Conservation (phyloP, 192 early-diverging fungal species). For the Spizellomyces sp. region DNA sequence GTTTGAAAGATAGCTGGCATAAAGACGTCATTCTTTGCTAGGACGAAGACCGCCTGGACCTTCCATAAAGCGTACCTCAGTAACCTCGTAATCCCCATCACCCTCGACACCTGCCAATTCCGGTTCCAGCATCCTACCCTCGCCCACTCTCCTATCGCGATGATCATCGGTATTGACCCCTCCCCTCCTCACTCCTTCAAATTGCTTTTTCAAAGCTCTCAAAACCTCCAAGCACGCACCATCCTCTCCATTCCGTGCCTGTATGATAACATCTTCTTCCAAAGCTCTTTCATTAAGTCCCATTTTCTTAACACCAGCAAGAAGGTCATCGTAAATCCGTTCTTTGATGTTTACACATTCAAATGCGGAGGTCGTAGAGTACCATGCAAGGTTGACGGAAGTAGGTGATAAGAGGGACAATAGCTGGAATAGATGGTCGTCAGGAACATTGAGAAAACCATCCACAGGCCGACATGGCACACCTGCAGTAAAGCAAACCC, state of each 20-base stretch:
- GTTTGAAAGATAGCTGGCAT: conserved; percentile 36
- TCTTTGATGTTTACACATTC: background rate
- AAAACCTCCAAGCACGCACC: background rate
- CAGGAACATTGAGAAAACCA: background rate
- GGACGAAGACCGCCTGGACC: background rate
- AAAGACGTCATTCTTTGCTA: background rate
- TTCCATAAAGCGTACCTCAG: conserved; percentile 21
- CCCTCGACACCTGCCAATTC: background rate
- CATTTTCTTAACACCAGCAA: background rate
- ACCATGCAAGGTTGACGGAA: conserved; percentile 45
- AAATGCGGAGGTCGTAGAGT: conserved; percentile 42
- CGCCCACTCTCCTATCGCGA: background rate
- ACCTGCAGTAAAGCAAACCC: conserved; percentile 51
- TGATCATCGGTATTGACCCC: background rate
- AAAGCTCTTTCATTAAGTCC: background rate
- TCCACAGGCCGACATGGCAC: background rate
- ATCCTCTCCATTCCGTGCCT: background rate
- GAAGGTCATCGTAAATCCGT: conserved; percentile 4
- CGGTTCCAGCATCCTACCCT: background rate
- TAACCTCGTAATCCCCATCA: conserved; percentile 32
- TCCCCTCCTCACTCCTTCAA: background rate
- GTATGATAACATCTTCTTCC: background rate
- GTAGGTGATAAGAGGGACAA: conserved; percentile 42
- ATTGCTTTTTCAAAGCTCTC: background rate
- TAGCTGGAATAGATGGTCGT: conserved; percentile 16